These are phyloP conservation scores for Crithidia sp. DNA, from an alignment of 208 protist genomes.

Conservation along the genomic window DNA sequence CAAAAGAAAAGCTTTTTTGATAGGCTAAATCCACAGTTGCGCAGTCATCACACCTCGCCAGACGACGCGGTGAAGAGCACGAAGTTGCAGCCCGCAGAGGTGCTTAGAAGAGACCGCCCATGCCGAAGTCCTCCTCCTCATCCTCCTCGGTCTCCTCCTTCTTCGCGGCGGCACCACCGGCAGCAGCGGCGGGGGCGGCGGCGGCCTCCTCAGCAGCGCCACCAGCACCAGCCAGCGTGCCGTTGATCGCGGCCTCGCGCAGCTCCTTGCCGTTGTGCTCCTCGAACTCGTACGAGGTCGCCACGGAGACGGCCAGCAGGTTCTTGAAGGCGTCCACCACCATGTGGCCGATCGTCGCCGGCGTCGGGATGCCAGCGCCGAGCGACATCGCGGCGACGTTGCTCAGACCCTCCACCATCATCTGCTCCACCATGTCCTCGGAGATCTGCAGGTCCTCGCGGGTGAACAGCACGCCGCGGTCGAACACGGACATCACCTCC, in stretches of 20 bases:
- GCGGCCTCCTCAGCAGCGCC: constrained; percentile 63
- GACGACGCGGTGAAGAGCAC: not conserved
- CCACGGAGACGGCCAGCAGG: constrained; percentile 95
- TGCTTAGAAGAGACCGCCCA: constrained; percentile 86
- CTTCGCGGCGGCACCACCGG: constrained; percentile 47
- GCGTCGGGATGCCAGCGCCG: constrained; percentile 94
- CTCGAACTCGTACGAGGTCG: constrained; percentile 94
- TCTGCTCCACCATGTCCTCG: constrained; percentile 90
- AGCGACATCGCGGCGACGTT: constrained; percentile 96
- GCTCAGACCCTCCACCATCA: constrained; percentile 89
- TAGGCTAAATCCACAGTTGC: not conserved
- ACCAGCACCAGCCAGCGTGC: constrained; percentile 75
- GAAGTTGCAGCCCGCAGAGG: too few relatives aligned
- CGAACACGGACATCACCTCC: constrained; percentile 93
- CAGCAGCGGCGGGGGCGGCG: constrained; percentile 47
- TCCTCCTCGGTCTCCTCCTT: constrained; percentile 77
- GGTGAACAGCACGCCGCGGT: constrained; percentile 95
- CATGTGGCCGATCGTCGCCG: constrained; percentile 95
- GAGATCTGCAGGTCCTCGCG: constrained; percentile 95
- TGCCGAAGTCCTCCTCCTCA: constrained; percentile 86
- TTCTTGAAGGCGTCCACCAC: constrained; percentile 98
- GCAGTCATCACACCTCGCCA: not conserved
- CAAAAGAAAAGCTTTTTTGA: not conserved
- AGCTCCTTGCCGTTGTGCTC: constrained; percentile 85
- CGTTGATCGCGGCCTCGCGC: constrained; percentile 90